phyloP scores from a whole-genome alignment of 805 yeast species.

The Blastobotrys attinorum region DNA sequence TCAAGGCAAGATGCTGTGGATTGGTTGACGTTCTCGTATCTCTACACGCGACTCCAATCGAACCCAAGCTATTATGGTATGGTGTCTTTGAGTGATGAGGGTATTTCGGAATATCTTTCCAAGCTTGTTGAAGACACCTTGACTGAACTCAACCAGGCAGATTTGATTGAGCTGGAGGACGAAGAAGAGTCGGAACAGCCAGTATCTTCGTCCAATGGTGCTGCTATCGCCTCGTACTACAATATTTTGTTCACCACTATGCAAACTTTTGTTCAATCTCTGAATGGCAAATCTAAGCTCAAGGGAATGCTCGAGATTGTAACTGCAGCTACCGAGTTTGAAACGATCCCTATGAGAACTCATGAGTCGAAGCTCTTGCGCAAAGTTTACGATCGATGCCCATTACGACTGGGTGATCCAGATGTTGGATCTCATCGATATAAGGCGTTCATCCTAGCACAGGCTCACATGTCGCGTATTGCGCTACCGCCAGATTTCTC shows the following conservation, averaged over 20 bases:
- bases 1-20: constrained; percentile 82
- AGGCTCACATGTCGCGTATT: constrained; percentile 71
- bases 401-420: constrained; percentile 43
- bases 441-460: constrained; percentile 69
- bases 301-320: constrained; percentile 57
- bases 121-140: constrained; percentile 71
- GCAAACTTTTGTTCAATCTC: constrained; percentile 45
- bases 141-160: constrained; percentile 48
- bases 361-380: constrained; percentile 46
- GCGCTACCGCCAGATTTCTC: constrained; percentile 53
- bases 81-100: constrained; percentile 50
- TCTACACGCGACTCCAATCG: constrained; percentile 68
- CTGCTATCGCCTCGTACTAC: constrained; percentile 70
- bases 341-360: constrained; percentile 50
- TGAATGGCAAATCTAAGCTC: constrained; percentile 50
- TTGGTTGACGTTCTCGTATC: constrained; percentile 78
- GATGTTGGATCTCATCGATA: constrained; percentile 45
- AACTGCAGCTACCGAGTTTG: constrained; percentile 67
- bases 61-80: constrained; percentile 92
- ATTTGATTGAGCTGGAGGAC: constrained; percentile 52
- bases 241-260: constrained; percentile 58
- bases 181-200: constrained; percentile 28
- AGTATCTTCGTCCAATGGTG: constrained; percentile 57
- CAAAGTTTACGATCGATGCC: constrained; percentile 50
- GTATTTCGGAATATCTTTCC: constrained; percentile 74